Evolutionary conservation across 108 stramenopile species (phyloP).

Genomic region (Skeletonema grethae): DNA sequence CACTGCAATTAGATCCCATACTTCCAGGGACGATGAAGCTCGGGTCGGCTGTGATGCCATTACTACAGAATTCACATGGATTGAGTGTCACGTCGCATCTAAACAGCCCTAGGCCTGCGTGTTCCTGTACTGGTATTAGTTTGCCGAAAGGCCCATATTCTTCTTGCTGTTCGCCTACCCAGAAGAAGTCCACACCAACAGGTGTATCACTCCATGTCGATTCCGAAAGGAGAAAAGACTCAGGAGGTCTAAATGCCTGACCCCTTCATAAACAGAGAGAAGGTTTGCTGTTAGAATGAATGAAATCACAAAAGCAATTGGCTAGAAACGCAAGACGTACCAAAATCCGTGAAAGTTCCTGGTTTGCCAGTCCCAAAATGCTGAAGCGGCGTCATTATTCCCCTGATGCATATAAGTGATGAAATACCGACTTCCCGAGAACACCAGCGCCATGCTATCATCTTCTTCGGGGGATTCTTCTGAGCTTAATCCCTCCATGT

Average conservation of each 20-base stretch:
- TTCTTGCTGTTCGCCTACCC: background rate
- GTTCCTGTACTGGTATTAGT: background rate
- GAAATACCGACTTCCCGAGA: background rate
- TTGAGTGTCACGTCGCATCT: background rate
- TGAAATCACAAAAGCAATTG: no score
- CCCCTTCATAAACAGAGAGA: background rate
- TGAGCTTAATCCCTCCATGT: background rate
- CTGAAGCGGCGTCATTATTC: background rate
- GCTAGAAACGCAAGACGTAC: background rate
- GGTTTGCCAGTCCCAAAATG: background rate
- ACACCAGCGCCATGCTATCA: background rate
- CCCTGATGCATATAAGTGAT: no score
- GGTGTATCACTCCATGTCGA: slow-evolving; percentile 6
- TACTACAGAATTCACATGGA: background rate
- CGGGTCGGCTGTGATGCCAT: slow-evolving; percentile 5
- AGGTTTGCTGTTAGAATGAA: no score
- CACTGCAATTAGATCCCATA: background rate
- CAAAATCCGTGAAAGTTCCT: background rate
- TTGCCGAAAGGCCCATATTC: background rate
- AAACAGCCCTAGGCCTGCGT: background rate
- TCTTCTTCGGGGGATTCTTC: background rate
- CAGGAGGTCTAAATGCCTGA: background rate
- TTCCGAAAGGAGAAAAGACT: background rate
- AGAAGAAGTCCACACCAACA: slow-evolving; percentile 11
- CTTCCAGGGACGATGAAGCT: background rate